phyloP scores from a whole-genome alignment of 805 yeast species.

The Clavispora carvajalis region DNA sequence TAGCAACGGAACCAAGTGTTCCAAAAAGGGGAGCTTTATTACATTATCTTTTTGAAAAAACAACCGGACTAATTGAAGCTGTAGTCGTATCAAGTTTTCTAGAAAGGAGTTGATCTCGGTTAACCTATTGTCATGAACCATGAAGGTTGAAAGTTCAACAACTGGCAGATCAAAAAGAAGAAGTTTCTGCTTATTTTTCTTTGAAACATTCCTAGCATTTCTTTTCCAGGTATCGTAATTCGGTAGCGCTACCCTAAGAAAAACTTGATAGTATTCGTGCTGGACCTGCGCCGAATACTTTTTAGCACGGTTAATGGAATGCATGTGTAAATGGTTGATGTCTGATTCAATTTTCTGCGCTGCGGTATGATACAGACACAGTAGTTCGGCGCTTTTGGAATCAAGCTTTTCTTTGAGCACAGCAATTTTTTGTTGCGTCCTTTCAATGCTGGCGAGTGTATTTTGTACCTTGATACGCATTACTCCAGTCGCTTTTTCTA shows the following conservation, averaged over 20 bases:
- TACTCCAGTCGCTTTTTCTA: not conserved
- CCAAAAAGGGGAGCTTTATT: slow-evolving; percentile 16
- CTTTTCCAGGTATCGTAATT: not conserved
- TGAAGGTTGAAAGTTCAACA: slow-evolving; percentile 22
- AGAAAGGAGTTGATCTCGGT: slow-evolving; percentile 17
- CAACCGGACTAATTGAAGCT: slow-evolving; percentile 11
- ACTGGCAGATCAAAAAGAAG: slow-evolving; percentile 25
- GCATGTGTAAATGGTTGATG: slow-evolving; percentile 20
- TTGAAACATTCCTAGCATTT: not conserved
- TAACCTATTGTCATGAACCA: slow-evolving; percentile 18
- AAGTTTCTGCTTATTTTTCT: not conserved
- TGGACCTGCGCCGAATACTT: slow-evolving; percentile 7
- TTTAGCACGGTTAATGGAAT: not conserved
- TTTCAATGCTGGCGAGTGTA: slow-evolving; percentile 1
- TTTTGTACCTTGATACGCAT: not conserved
- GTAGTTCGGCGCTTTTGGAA: not conserved
- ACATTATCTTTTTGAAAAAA: slow-evolving; percentile 8
- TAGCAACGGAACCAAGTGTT: slow-evolving; percentile 14
- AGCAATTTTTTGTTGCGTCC: slow-evolving; percentile 1
- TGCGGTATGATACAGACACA: not conserved
- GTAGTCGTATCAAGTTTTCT: slow-evolving; percentile 18
- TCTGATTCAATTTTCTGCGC: slow-evolving; percentile 2
- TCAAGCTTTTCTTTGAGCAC: slow-evolving; percentile 1
- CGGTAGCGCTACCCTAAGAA: slow-evolving; percentile 23
- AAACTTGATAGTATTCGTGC: slow-evolving; percentile 17